A percentile compares a stretch with the other conserved stretches of the same genome.
These are phyloP conservation scores for Ascoidea tarda DNA, from an alignment of 805 yeast genomes.

Conservation along the genomic window DNA sequence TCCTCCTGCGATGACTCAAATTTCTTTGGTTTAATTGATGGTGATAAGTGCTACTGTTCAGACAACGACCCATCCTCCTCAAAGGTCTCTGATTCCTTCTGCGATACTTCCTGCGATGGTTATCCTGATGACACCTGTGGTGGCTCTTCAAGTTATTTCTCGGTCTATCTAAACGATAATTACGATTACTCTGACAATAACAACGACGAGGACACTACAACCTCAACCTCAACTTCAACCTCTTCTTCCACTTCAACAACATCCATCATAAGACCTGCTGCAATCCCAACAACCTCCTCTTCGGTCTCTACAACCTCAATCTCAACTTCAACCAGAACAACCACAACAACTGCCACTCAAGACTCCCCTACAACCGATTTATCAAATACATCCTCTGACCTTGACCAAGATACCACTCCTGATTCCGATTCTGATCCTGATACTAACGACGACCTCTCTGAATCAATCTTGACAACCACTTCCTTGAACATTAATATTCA, in stretches of 20 bases:
- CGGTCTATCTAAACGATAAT: conserved; percentile 27
- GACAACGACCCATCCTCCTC: conserved; percentile 25
- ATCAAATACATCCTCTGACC: neutral
- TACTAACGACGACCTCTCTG: conserved; percentile 1
- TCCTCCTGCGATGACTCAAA: conserved; percentile 33
- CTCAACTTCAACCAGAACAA: neutral
- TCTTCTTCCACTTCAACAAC: neutral
- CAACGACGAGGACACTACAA: neutral
- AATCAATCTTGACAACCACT: conserved; percentile 6
- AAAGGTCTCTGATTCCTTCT: conserved; percentile 18
- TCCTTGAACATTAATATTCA: conserved; percentile 6
- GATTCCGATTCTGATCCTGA: neutral
- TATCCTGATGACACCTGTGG: conserved; percentile 53
- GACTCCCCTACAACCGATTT: neutral
- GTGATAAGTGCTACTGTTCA: conserved; percentile 59
- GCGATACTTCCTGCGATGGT: conserved; percentile 42
- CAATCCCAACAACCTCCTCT: conserved; percentile 1
- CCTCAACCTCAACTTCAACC: neutral
- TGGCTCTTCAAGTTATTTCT: conserved; percentile 29
- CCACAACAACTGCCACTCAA: conserved; percentile 2
- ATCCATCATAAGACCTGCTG: neutral
- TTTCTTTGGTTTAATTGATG: conserved; percentile 37
- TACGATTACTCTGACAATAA: conserved; percentile 6
- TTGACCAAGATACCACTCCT: neutral
- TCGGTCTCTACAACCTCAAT: conserved; percentile 1